phyloP scores from a whole-genome alignment of 805 yeast genomes.

The Zygosaccharomyces bailii region DNA sequence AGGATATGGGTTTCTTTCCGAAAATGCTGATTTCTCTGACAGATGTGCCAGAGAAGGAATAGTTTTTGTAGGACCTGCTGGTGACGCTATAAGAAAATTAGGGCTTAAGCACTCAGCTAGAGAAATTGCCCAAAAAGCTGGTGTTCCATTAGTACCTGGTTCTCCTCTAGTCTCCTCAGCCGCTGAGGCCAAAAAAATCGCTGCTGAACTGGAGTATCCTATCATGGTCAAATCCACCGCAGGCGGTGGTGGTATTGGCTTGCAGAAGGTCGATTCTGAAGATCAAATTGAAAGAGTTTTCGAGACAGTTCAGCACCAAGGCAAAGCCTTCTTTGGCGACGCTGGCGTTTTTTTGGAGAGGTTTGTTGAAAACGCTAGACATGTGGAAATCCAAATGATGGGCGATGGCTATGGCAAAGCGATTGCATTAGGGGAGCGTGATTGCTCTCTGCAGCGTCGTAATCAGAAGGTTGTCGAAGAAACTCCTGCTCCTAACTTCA shows the following conservation, averaged over 20 bases:
- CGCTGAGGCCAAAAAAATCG: slow-evolving; percentile 71
- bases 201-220: slow-evolving; percentile 76
- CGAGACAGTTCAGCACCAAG: slow-evolving; percentile 90
- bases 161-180: slow-evolving; percentile 73
- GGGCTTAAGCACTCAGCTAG: slow-evolving; percentile 97
- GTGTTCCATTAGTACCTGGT: slow-evolving; percentile 97
- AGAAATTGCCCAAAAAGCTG: slow-evolving; percentile 86
- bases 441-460: slow-evolving; percentile 95
- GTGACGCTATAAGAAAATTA: slow-evolving; percentile 83
- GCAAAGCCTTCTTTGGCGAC: slow-evolving; percentile 88
- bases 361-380: slow-evolving; percentile 92
- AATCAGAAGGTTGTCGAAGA: slow-evolving; percentile 96
- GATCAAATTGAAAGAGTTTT: slow-evolving; percentile 80
- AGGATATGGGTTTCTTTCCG: slow-evolving; percentile 95
- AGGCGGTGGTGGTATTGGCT: slow-evolving; percentile 99
- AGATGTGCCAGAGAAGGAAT: slow-evolving; percentile 78
- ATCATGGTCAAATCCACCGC: slow-evolving; percentile 97
- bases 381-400: slow-evolving; percentile 93
- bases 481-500: slow-evolving; percentile 95
- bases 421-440: slow-evolving; percentile 94
- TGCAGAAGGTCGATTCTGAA: slow-evolving; percentile 85
- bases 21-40: slow-evolving; percentile 94
- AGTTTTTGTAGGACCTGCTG: slow-evolving; percentile 94
- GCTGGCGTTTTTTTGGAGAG: slow-evolving; percentile 93
- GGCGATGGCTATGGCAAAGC: slow-evolving; percentile 96